Base-by-base conservation (phyloP, 1,139 yeast genomes). In the Pichia sp. region DNA sequence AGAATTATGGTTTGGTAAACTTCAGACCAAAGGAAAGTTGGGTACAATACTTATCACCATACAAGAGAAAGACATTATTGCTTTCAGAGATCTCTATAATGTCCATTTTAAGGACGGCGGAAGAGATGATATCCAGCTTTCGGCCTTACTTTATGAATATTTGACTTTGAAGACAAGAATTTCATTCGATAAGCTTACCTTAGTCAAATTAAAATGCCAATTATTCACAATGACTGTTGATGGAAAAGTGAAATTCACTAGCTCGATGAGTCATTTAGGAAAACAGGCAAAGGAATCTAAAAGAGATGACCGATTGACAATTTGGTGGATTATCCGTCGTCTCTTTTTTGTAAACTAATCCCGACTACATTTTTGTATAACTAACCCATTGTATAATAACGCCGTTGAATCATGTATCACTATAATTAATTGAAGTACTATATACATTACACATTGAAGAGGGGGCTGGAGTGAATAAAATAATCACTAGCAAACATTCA, bases 241-340 rank as follows among this genome's bases (percentile, higher is more conserved):
- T 27, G 69, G 68, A 3, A 54, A 51, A 21, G 34, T 65, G 2
- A 53, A 57, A 30, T 58, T 65, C 30, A 49, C 59, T 5, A 47
- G 39, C 22, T 52, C 45, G 2, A 61, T 63, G 62, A 39, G 48
- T 9, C 53, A 50, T 31, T 11, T 44, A 10, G 56, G 59, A n/a
- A 47, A 51, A 18, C 55, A 55, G 3, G 47, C 49, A 4, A 49
- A 38, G 14, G 33, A n/a, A 1, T 18, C 22, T 15, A 36, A 28
- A 18, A 50, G 45, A 2, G 66, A 62, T 37, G 18, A 45, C 4
- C 38, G 62, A 12, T 58, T 61, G 2, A 52, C 61, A 2, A 57
- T 63, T 12, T 63, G 67, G 67, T 44, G 47, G 47, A 40, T 49
- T 6, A 49, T 49, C 7, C 44, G 46, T 21, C 33, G 20, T 6